phyloP scores from a whole-genome alignment of 1,284 basidiomycete species.

The Phellopilus nigrolimitatus region DNA sequence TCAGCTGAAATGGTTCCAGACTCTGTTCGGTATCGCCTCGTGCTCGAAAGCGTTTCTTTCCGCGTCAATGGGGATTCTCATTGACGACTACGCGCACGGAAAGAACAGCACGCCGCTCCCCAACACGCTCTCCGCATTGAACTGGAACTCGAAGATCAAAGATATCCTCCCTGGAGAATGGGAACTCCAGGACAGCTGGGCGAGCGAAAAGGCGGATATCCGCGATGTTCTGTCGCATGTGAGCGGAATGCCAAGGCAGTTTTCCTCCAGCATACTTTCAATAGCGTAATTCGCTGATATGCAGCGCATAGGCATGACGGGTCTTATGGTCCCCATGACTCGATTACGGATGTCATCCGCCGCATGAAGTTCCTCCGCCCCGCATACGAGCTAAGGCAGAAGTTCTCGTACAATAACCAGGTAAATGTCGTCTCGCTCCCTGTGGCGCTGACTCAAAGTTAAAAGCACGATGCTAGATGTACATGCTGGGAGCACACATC shows the following conservation, averaged over 20 bases:
- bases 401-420: slow-evolving; percentile 42
- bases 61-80: slow-evolving; percentile 35
- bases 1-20: slow-evolving; percentile 25
- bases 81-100: slow-evolving; percentile 29
- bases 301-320: slow-evolving; percentile 11
- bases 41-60: slow-evolving; percentile 43
- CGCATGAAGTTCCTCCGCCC: slow-evolving; percentile 34
- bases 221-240: slow-evolving; percentile 32
- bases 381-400: slow-evolving; percentile 37
- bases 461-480: slow-evolving; percentile 23
- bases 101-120: slow-evolving; percentile 30
- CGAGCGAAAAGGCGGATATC: slow-evolving; percentile 32
- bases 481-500: slow-evolving; percentile 35
- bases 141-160: slow-evolving; percentile 37
- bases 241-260: slow-evolving; percentile 22
- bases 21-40: slow-evolving; percentile 38
- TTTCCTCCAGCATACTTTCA: neutral
- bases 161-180: slow-evolving; percentile 37
- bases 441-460: neutral
- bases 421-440: slow-evolving; percentile 23
- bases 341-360: slow-evolving; percentile 5
- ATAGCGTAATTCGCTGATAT: neutral
- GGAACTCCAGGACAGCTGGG: slow-evolving; percentile 34
- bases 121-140: slow-evolving; percentile 23
- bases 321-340: slow-evolving; percentile 12